Evolutionary conservation across 2,329 filamentous ascomycete species (phyloP).

Genomic region (Ascochyta viciae-villosae): DNA sequence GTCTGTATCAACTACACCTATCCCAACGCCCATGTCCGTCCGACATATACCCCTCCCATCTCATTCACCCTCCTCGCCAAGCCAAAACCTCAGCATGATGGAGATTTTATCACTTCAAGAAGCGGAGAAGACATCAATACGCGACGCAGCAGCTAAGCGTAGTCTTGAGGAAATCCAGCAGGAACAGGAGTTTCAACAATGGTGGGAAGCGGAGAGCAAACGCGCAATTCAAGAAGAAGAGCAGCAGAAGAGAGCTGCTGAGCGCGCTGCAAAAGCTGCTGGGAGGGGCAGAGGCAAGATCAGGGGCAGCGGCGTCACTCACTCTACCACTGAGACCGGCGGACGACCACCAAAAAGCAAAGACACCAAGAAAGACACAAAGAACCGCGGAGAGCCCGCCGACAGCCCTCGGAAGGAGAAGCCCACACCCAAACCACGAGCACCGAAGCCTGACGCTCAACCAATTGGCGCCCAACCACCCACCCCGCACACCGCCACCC

Average conservation of each 20-base stretch:
- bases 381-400: conserved; percentile 26
- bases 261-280: conserved; percentile 30
- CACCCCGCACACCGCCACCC: conserved; percentile 2
- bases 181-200: conserved; percentile 95
- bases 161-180: conserved; percentile 94
- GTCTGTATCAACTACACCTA: conserved; percentile 44
- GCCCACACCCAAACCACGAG: not conserved
- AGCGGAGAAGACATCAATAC: conserved; percentile 80
- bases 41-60: conserved; percentile 61
- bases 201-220: conserved; percentile 89
- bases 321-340: not conserved
- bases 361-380: conserved; percentile 31
- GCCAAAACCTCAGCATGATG: conserved; percentile 75
- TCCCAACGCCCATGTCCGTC: conserved; percentile 53
- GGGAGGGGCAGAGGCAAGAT: conserved; percentile 37
- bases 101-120: conserved; percentile 91
- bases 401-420: conserved; percentile 27
- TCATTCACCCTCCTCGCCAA: conserved; percentile 67
- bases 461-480: not conserved
- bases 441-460: not conserved
- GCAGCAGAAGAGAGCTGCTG: conserved; percentile 49
- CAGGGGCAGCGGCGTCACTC: conserved; percentile 29
- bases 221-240: conserved; percentile 69
- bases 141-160: conserved; percentile 84
- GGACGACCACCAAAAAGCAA: conserved; percentile 11